Evolutionary conservation across 2,329 filamentous ascomycete genomes (phyloP), one percentile per base, ranked within the genome.

Genomic region (Diaporthe vexans): DNA sequence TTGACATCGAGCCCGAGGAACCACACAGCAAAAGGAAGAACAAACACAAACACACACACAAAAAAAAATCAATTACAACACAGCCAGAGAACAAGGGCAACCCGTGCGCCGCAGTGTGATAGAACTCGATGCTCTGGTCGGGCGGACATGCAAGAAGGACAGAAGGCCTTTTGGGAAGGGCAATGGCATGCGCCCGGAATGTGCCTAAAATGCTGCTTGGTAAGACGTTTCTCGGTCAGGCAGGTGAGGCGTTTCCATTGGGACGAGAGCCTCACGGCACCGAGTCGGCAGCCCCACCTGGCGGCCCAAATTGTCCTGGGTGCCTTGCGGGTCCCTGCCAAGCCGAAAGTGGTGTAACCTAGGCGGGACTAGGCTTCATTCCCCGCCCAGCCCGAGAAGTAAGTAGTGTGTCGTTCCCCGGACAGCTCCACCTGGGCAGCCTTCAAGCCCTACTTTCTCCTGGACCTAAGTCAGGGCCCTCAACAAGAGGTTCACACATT

Each of bases 211-310:
- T 29, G 59, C 11, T 63, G 63, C 69, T 61, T 71, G 33, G 43
- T 61, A 52, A 61, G 56, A 54, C 69, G 69, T 71, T 52, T 19
- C 69, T n/a, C 29, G 54, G 68, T 71, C 43, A 61, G 43, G 40
- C 69, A 40, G 29, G 37, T 56, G 52, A 57, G 5, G 10, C 26
- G 52, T 37, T 61, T 37, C 40, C 10, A 59, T 61, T 71, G 43
- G 69, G 69, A 40, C 43, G 35, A 35, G 68, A 71, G 68, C 68
- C 57, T 46, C 43, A 59, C 69, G 56, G 69, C 56, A 71, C 69
- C 56, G 56, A 61, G 37, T 52, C 69, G 69, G 69, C 69, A 51
- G 43, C 63, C 63, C 63, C 63, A 68, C 63, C 40, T 43, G 13
- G 10, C 11, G 29, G 29, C 29, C 29, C 5, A 33, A 33, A 33